These are phyloP conservation scores for Pestalotiopsis sp. DNA, from an alignment of 2,329 filamentous ascomycete species.

Conservation along the genomic window DNA sequence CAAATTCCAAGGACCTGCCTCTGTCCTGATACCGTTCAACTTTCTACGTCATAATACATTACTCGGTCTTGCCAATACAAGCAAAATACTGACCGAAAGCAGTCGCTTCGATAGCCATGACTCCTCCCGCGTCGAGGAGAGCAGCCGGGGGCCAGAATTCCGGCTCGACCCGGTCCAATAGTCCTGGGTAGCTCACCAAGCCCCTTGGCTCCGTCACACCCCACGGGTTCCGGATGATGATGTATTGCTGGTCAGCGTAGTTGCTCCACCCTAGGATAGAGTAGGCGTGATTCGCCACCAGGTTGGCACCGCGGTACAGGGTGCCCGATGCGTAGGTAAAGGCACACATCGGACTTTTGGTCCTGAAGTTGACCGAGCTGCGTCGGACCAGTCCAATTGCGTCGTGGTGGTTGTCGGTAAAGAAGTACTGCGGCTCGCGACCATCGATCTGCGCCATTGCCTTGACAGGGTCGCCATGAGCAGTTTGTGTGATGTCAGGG, in stretches of 20 bases:
- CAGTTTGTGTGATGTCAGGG: slow-evolving; percentile 42
- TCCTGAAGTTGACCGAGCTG: slow-evolving; percentile 43
- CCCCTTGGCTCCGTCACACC: slow-evolving; percentile 44
- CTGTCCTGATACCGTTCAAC: too few species aligned
- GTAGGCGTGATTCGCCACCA: slow-evolving; percentile 48
- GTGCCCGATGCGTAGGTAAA: slow-evolving; percentile 41
- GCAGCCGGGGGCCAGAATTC: slow-evolving; percentile 38
- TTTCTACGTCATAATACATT: neutral
- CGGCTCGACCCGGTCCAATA: slow-evolving; percentile 40
- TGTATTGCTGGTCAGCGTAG: slow-evolving; percentile 39
- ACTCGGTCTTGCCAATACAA: slow-evolving; percentile 32
- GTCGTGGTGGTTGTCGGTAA: slow-evolving; percentile 35
- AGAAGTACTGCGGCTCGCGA: slow-evolving; percentile 38
- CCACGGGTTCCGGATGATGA: slow-evolving; percentile 48
- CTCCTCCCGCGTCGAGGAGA: slow-evolving; percentile 37
- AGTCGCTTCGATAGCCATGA: slow-evolving; percentile 37
- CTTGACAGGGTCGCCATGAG: slow-evolving; percentile 45
- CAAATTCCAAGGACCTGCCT: too few species aligned
- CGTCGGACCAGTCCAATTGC: slow-evolving; percentile 40
- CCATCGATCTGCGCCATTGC: slow-evolving; percentile 47
- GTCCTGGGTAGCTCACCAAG: slow-evolving; percentile 40
- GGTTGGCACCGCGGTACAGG: slow-evolving; percentile 40
- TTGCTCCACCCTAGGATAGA: slow-evolving; percentile 41
- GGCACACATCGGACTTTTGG: slow-evolving; percentile 43
- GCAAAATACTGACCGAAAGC: slow-evolving; percentile 41